Percentiles rank a stretch among this genome's conserved stretches.
Evolutionary conservation across 2,329 filamentous ascomycete species (phyloP).

Genomic region (Aspergillus sp.): DNA sequence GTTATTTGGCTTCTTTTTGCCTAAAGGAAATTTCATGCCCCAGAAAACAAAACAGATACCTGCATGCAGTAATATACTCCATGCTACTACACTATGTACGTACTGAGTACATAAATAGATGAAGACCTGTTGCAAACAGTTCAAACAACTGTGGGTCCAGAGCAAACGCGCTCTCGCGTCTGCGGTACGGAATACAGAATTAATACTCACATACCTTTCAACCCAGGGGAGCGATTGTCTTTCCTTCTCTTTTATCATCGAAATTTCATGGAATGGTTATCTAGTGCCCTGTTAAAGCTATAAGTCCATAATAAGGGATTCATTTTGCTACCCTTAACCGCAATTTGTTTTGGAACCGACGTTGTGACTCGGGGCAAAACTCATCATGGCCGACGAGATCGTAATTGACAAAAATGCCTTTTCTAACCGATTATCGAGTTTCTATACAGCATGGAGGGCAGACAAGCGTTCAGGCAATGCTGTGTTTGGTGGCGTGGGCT

Average conservation of each 20-base stretch:
- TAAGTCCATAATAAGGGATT: too few relatives aligned
- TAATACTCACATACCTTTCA: not conserved
- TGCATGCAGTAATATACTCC: not conserved
- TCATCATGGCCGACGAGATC: constrained; percentile 67
- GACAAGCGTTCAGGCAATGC: constrained; percentile 84
- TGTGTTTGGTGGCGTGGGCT: constrained; percentile 77
- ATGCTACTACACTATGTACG: too few relatives aligned
- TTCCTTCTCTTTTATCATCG: not conserved
- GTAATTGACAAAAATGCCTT: constrained; percentile 92
- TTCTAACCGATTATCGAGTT: constrained; percentile 82
- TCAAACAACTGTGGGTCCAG: constrained; percentile 10
- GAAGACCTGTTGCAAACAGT: constrained; percentile 9
- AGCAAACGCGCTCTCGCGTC: constrained; percentile 2
- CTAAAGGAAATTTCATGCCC: too few relatives aligned
- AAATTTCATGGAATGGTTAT: too few relatives aligned
- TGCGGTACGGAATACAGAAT: not conserved
- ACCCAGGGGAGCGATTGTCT: not conserved
- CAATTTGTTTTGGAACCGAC: not conserved
- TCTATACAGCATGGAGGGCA: constrained; percentile 89
- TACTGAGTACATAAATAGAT: too few relatives aligned
- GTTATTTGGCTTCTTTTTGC: too few relatives aligned
- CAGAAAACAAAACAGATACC: not conserved
- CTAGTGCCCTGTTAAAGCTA: too few relatives aligned
- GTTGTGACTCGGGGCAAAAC: not conserved
- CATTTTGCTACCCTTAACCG: too few relatives aligned